phyloP scores from a whole-genome alignment of 129 eudicot species.

The Mikania micrantha region DNA sequence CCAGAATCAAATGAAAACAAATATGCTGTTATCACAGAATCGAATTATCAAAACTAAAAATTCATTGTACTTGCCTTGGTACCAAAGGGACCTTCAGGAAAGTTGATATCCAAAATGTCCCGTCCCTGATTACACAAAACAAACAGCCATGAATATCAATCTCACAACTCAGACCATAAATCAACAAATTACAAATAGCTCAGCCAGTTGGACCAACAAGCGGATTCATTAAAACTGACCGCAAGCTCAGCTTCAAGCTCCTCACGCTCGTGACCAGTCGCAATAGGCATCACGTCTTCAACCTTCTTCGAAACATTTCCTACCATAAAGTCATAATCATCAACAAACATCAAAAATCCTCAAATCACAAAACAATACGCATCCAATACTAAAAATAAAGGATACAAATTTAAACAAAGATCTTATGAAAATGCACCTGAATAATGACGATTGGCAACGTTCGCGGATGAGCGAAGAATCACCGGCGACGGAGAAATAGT shows the following conservation, averaged over 20 bases:
- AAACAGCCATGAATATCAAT: not conserved
- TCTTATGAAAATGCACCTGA: constrained; percentile 26
- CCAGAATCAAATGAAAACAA: not conserved
- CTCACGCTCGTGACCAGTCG: constrained; percentile 71
- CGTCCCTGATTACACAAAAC: constrained; percentile 30
- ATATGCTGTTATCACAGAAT: not conserved
- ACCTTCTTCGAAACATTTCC: constrained; percentile 27
- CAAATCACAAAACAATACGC: not conserved
- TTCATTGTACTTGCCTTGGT: constrained; percentile 32
- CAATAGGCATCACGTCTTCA: constrained; percentile 67
- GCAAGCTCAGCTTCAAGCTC: constrained; percentile 68
- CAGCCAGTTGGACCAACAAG: too few relatives aligned
- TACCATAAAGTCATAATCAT: not conserved
- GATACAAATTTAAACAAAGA: not conserved
- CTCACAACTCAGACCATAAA: not conserved
- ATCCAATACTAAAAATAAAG: not conserved
- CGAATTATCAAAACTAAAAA: not conserved
- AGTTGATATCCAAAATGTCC: constrained; percentile 44
- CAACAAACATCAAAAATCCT: not conserved
- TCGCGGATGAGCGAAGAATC: constrained; percentile 12
- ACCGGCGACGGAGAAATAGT: constrained; percentile 15
- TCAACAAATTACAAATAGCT: not conserved
- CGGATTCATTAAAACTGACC: constrained; percentile 15
- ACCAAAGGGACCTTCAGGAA: constrained; percentile 48
- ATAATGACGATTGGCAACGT: constrained; percentile 18